Base-by-base conservation (phyloP, 2,329 filamentous ascomycete genomes). In the Xylaria sp. region DNA sequence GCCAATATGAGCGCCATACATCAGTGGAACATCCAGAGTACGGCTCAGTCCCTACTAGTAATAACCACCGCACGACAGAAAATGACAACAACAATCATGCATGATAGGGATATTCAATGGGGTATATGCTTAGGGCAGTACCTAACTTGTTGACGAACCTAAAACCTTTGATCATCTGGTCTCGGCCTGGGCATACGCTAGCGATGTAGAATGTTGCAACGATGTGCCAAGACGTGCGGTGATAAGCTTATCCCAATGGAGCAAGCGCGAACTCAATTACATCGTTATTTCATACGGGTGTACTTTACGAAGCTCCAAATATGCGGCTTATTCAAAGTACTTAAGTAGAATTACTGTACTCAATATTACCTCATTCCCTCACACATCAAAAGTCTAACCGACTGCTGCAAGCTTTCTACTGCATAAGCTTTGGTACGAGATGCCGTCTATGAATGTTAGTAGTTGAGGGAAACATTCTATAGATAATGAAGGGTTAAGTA, bases 171-270 rank as follows among this genome's bases (percentile, higher is more conserved):
- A 18, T n/a, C 15, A 46, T 18, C 41, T 44, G 41, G 39, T 41
- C 39, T 41, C 13, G 39, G 39, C 39, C 39, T 41, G 4, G 12
- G 15, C 10, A 31, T 52, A 23, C 23, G 9, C n/a, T 15, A n/a
- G 15, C 18, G n/a, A 9, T 20, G n/a, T 12, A 50, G 48, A 52
- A 52, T 52, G 50, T 25, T 52, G 50, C 3, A 13, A 6, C 28
- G 50, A 31, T 25, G 50, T 52, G 50, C 50, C 50, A 52, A 52
- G 50, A 18, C 25, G 23, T 52, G 50, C 25, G 50, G 50, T 31
- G 3, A 15, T 28, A 31, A 28, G 50, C 50, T 52, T 52, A 52
- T 28, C 50, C 50, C 23, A 52, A 28, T 12, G 6, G 13, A 25
- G 50, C 31, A 52, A 52, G 20, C 34, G 34, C 34, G 10, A 37